Evolutionary conservation across 2,329 filamentous ascomycete species (phyloP).

Genomic region (Aspergillus unguis): DNA sequence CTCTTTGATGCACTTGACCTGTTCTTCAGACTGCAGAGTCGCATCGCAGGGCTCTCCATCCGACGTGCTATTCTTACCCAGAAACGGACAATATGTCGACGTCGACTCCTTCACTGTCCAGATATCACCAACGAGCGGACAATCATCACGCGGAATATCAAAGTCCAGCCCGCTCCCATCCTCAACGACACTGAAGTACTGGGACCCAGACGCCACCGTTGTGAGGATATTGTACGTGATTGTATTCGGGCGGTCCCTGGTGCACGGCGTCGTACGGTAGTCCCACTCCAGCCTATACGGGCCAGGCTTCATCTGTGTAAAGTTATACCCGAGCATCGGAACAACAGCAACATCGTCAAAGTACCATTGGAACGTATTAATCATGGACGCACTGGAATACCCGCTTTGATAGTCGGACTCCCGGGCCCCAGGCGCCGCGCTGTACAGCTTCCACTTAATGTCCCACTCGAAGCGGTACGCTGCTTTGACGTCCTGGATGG

Average conservation of each 20-base stretch:
- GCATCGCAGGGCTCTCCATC: neutral
- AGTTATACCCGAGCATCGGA: neutral
- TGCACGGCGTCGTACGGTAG: neutral
- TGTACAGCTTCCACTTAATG: conserved; percentile 2
- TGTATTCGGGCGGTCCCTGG: neutral
- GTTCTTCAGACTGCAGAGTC: neutral
- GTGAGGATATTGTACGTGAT: neutral
- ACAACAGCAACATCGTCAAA: neutral
- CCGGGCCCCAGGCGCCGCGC: neutral
- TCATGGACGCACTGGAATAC: neutral
- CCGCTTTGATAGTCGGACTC: neutral
- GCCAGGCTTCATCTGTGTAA: neutral
- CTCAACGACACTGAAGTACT: neutral
- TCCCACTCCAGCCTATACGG: conserved; percentile 4
- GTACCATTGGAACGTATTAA: neutral
- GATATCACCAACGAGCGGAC: neutral
- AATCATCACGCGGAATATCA: neutral
- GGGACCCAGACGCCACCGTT: neutral
- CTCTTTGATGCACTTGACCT: neutral
- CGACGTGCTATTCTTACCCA: neutral
- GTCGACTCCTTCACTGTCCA: neutral
- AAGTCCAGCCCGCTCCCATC: neutral
- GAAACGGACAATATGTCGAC: neutral
- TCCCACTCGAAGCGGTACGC: conserved; percentile 1
- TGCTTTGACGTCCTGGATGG: conserved; percentile 3